Percentiles rank a stretch among this genome's conserved stretches.
These are phyloP conservation scores for Talaromyces thailandensis DNA, from an alignment of 495 filamentous ascomycete genomes.

Conservation along the genomic window DNA sequence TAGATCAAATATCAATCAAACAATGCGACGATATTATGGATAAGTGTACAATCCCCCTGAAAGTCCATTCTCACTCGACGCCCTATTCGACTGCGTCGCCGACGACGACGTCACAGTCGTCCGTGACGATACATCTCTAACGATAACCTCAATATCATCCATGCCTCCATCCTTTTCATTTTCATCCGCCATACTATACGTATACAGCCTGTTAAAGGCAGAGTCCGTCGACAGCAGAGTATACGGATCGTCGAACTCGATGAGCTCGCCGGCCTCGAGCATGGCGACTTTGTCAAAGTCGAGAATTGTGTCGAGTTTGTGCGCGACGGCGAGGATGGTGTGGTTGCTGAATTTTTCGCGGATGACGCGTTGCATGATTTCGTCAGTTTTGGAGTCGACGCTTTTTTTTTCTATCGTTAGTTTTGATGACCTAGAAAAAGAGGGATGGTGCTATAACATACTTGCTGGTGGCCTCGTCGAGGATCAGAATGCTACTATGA, in stretches of 20 bases:
- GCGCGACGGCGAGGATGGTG: constrained; percentile 55
- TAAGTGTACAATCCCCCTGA: background rate
- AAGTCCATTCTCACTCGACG: background rate
- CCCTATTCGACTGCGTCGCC: background rate
- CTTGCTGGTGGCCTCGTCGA: constrained; percentile 39
- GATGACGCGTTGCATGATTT: constrained; percentile 50
- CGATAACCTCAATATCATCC: constrained; percentile 5
- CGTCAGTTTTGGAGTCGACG: constrained; percentile 48
- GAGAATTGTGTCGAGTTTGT: constrained; percentile 50
- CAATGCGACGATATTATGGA: background rate
- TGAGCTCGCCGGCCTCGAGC: constrained; percentile 34
- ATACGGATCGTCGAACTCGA: constrained; percentile 35
- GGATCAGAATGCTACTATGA: constrained; percentile 26
- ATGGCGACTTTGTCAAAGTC: constrained; percentile 44
- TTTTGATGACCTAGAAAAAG: constrained; percentile 13
- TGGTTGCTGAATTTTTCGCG: constrained; percentile 45
- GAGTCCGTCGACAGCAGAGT: constrained; percentile 12
- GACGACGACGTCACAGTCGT: background rate
- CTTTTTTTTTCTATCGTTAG: constrained; percentile 13
- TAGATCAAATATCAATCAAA: background rate
- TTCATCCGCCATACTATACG: constrained; percentile 7
- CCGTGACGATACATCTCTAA: background rate
- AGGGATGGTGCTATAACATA: constrained; percentile 4
- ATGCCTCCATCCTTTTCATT: constrained; percentile 5
- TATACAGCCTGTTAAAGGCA: constrained; percentile 8